Evolutionary conservation across 1,139 yeast species (phyloP).

Genomic region (Geotrichum europaeum): DNA sequence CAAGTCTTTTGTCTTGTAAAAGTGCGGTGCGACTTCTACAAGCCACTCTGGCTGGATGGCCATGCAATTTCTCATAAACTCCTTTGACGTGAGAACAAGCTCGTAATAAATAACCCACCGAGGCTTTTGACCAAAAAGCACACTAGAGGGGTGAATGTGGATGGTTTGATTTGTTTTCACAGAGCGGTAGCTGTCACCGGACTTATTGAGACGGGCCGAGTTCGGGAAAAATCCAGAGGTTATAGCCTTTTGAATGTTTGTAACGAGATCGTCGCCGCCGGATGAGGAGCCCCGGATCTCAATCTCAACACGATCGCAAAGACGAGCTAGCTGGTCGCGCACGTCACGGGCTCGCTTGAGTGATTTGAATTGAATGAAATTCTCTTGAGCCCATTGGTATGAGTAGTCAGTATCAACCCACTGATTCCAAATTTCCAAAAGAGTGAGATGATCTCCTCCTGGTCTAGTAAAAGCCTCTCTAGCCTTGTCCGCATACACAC

Average conservation of each 20-base stretch:
- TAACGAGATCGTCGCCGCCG: conserved; percentile 20
- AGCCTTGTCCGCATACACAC: conserved; percentile 59
- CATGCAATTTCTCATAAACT: conserved; percentile 83
- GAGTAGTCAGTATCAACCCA: conserved; percentile 73
- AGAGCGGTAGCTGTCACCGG: conserved; percentile 67
- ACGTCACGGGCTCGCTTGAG: conserved; percentile 66
- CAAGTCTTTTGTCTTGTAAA: conserved; percentile 32
- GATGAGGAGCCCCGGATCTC: conserved; percentile 28
- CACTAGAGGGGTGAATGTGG: conserved; percentile 78
- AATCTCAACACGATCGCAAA: conserved; percentile 59
- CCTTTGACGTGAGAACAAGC: conserved; percentile 77
- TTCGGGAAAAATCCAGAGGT: conserved; percentile 81
- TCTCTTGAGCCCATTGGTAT: conserved; percentile 80
- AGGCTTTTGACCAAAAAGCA: conserved; percentile 54
- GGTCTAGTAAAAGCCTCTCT: conserved; percentile 48
- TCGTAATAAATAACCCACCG: conserved; percentile 73
- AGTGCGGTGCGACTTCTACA: conserved; percentile 60
- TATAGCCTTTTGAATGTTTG: conserved; percentile 57
- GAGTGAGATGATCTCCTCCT: conserved; percentile 75
- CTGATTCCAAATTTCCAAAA: conserved; percentile 65
- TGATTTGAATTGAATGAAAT: conserved; percentile 70
- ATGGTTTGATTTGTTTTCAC: conserved; percentile 61
- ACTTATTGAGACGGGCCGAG: conserved; percentile 59
- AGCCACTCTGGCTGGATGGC: conserved; percentile 64
- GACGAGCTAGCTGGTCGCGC: conserved; percentile 57